A percentile compares a stretch with the other conserved stretches of the same genome.
phyloP scores from a whole-genome alignment of 2,329 filamentous ascomycete species.

The Pezicula neosporulosa region DNA sequence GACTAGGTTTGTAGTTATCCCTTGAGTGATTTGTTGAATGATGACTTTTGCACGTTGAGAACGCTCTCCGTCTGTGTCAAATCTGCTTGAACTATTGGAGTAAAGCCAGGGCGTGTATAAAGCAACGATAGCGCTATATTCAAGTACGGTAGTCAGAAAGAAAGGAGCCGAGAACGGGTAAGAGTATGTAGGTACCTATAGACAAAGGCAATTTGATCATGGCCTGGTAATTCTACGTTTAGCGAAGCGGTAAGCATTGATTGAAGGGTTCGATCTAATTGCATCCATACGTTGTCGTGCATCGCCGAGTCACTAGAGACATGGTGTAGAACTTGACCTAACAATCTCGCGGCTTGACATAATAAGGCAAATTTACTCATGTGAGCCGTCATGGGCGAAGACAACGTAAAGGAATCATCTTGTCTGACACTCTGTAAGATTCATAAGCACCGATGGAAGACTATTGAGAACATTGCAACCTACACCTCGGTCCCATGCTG shows the following conservation, averaged over 20 bases:
- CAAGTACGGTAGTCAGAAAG: neutral
- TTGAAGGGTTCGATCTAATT: constrained; percentile 9
- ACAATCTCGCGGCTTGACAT: constrained; percentile 6
- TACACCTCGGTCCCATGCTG: constrained; percentile 7
- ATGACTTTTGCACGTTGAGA: neutral
- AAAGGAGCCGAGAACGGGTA: neutral
- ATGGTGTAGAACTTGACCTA: constrained; percentile 9
- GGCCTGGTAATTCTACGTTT: constrained; percentile 6
- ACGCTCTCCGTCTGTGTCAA: neutral
- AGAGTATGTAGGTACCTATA: constrained; percentile 4
- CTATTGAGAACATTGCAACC: neutral
- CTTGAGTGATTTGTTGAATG: neutral
- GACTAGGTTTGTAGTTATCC: neutral
- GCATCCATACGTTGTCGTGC: constrained; percentile 5
- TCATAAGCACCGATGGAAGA: neutral
- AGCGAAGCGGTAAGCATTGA: constrained; percentile 7
- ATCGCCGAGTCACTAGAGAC: constrained; percentile 2
- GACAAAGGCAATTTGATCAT: constrained; percentile 10
- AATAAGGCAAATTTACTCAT: constrained; percentile 9
- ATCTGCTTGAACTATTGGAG: neutral
- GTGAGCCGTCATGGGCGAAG: constrained; percentile 2
- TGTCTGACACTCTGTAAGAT: neutral
- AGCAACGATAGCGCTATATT: constrained; percentile 1
- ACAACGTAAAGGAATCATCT: constrained; percentile 7
- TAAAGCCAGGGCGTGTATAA: neutral